Percentiles rank a stretch among this genome's conserved stretches.
Conservation (phyloP, 306 rosid genomes). For the Sindora glabra region DNA sequence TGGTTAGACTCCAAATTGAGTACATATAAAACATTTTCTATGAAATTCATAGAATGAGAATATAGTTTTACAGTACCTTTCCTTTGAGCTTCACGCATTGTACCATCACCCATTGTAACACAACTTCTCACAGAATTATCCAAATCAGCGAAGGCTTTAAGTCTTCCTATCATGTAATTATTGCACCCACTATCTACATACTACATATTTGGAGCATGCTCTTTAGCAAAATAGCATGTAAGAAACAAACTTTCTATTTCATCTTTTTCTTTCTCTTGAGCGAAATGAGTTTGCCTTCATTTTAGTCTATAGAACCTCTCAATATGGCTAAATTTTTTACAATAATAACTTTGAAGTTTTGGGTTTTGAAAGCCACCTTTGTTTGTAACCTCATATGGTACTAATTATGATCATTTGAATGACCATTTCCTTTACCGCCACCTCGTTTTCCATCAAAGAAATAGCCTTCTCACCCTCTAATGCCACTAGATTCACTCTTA, state of each 20-base stretch:
- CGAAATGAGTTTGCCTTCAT: neutral
- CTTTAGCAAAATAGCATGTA: neutral
- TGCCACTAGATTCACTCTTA: too few species aligned
- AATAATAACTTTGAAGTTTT: neutral
- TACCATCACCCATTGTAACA: too few species aligned
- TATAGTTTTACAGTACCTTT: too few species aligned
- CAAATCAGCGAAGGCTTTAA: too few species aligned
- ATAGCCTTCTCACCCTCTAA: too few species aligned
- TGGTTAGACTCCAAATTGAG: neutral
- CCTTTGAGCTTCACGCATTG: too few species aligned
- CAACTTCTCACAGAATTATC: too few species aligned
- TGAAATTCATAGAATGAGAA: too few species aligned
- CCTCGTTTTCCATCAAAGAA: neutral
- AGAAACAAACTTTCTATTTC: neutral
- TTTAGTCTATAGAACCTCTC: neutral
- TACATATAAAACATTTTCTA: neutral
- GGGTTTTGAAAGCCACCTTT: neutral
- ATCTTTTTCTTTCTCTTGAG: neutral
- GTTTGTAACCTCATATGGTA: neutral
- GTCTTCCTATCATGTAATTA: neutral
- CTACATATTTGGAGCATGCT: neutral
- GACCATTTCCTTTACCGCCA: neutral
- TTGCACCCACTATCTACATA: neutral
- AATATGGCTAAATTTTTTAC: neutral
- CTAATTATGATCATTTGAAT: too few species aligned